A percentile compares a stretch with the other conserved stretches of the same genome.
These are phyloP conservation scores for Didymellaceae sp. DNA, from an alignment of 2,329 filamentous ascomycete species.

Conservation along the genomic window DNA sequence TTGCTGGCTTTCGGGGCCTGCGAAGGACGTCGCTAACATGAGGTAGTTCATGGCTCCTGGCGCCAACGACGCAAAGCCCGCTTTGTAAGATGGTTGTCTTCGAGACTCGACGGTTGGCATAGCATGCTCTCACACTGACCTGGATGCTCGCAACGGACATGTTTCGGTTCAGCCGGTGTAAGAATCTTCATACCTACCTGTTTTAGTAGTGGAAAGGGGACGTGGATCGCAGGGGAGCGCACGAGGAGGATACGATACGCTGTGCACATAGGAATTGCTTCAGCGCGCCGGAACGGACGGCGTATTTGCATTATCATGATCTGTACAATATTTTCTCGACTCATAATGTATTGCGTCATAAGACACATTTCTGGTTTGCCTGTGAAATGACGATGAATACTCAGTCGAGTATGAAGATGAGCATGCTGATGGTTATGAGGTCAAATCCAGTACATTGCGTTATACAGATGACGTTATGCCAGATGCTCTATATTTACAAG, in stretches of 20 bases:
- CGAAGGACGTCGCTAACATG: slow-evolving; percentile 25
- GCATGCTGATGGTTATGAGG: neutral
- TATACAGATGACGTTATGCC: slow-evolving; percentile 23
- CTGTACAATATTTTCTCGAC: slow-evolving; percentile 42
- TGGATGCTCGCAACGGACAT: neutral
- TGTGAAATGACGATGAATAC: no score
- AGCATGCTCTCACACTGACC: neutral
- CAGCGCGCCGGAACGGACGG: slow-evolving; percentile 19
- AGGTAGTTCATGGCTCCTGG: slow-evolving; percentile 45
- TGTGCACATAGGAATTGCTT: slow-evolving; percentile 18
- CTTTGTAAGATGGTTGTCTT: slow-evolving; percentile 35
- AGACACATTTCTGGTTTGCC: neutral
- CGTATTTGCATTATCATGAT: slow-evolving; percentile 21
- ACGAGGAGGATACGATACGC: slow-evolving; percentile 17
- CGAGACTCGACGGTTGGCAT: no score
- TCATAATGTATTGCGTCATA: slow-evolving; percentile 35
- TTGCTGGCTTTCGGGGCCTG: neutral
- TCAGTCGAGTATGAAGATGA: neutral
- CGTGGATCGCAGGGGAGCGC: slow-evolving; percentile 12
- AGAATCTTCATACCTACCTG: slow-evolving; percentile 28
- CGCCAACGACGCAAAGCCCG: slow-evolving; percentile 41
- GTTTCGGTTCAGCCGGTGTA: neutral
- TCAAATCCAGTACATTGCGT: slow-evolving; percentile 10
- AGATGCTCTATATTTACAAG: slow-evolving; percentile 44
- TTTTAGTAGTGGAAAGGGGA: slow-evolving; percentile 25